Conservation (phyloP, 2,329 filamentous ascomycete genomes). For the Claviceps monticola region DNA sequence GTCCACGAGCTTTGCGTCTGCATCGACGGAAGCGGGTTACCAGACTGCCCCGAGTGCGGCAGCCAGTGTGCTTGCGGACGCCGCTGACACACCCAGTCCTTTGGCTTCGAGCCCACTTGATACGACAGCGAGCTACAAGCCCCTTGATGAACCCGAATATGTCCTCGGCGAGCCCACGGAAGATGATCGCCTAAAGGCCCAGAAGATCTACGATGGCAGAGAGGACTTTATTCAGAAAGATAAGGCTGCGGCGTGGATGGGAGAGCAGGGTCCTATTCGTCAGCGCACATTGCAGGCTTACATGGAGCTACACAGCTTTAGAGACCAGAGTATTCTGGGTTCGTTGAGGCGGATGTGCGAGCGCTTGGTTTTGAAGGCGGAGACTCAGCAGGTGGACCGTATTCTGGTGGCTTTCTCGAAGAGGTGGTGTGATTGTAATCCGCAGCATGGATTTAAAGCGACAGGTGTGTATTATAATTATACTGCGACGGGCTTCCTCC, state of each 20-base stretch:
- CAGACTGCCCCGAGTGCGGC: slow-evolving; percentile 28
- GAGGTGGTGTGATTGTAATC: slow-evolving; percentile 88
- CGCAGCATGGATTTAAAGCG: slow-evolving; percentile 83
- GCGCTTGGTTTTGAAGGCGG: slow-evolving; percentile 70
- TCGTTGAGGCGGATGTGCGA: slow-evolving; percentile 70
- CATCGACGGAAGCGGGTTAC: slow-evolving; percentile 25
- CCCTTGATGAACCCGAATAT: slow-evolving; percentile 44
- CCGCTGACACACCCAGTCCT: slow-evolving; percentile 23
- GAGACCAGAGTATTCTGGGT: slow-evolving; percentile 63
- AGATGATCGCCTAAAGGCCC: slow-evolving; percentile 64
- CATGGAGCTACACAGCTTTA: slow-evolving; percentile 85
- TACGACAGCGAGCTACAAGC: slow-evolving; percentile 21
- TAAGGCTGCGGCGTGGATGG: slow-evolving; percentile 77
- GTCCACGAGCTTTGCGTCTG: slow-evolving; percentile 20
- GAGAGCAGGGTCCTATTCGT: slow-evolving; percentile 52
- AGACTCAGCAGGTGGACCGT: slow-evolving; percentile 93
- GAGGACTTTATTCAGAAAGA: slow-evolving; percentile 70
- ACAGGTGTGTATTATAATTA: slow-evolving; percentile 42
- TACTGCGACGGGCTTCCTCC: background rate
- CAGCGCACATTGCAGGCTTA: slow-evolving; percentile 57
- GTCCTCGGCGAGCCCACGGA: slow-evolving; percentile 45
- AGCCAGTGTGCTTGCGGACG: slow-evolving; percentile 32
- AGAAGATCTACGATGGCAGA: slow-evolving; percentile 70
- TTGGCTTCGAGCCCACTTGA: slow-evolving; percentile 20
- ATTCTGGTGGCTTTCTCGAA: slow-evolving; percentile 81